These are phyloP conservation scores for Dentipellis sp. DNA, from an alignment of 768 basidiomycete genomes.

Conservation along the genomic window DNA sequence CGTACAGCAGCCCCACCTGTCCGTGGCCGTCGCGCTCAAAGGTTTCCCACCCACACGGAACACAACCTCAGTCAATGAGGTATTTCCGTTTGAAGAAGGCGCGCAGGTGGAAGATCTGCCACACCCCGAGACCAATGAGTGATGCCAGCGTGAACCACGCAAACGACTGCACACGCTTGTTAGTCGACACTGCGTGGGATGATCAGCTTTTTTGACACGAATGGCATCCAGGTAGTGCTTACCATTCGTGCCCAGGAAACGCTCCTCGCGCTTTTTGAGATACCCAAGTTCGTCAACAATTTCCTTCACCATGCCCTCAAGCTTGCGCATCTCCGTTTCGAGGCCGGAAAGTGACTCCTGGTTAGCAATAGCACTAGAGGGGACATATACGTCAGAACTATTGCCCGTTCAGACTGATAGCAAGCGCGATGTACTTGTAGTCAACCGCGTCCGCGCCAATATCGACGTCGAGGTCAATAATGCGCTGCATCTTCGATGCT, in stretches of 20 bases:
- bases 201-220: neutral
- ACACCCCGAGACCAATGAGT: slow-evolving; percentile 72
- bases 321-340: slow-evolving; percentile 97
- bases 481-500: slow-evolving; percentile 43
- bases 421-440: slow-evolving; percentile 72
- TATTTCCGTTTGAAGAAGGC: slow-evolving; percentile 96
- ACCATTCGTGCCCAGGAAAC: slow-evolving; percentile 87
- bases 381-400: neutral
- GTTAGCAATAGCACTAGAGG: slow-evolving; percentile 86
- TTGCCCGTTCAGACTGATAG: neutral
- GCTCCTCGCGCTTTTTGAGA: slow-evolving; percentile 82
- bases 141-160: slow-evolving; percentile 81
- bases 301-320: slow-evolving; percentile 92
- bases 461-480: slow-evolving; percentile 91
- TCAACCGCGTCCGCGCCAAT: slow-evolving; percentile 98
- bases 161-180: slow-evolving; percentile 85
- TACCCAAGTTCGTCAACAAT: slow-evolving; percentile 90
- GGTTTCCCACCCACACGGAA: no score
- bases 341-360: slow-evolving; percentile 93
- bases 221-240: slow-evolving; percentile 21
- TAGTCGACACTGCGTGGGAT: slow-evolving; percentile 68
- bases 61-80: slow-evolving; percentile 54
- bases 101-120: slow-evolving; percentile 93
- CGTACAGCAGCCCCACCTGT: no score
- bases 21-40: no score